A percentile compares a stretch with the other conserved stretches of the same genome.
Conservation (phyloP, 192 early-diverging fungal genomes). For the Bifiguratus adelaidae region DNA sequence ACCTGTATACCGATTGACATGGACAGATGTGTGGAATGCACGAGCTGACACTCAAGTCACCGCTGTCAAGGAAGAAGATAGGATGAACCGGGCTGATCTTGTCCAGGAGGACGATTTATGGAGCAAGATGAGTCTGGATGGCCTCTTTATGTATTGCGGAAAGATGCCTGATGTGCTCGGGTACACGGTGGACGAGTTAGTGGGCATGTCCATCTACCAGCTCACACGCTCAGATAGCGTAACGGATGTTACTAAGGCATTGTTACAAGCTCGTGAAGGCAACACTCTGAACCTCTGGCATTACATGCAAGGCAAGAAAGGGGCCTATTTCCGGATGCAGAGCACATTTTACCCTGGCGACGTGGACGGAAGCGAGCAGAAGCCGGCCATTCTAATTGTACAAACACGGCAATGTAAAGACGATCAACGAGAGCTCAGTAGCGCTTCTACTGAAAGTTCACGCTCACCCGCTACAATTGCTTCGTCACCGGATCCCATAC, state of each 20-base stretch:
- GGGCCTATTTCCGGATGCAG: constrained; percentile 15
- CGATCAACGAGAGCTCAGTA: background rate
- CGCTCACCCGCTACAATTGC: background rate
- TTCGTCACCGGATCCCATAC: background rate
- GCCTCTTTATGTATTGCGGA: constrained; percentile 34
- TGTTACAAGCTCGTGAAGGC: constrained; percentile 10
- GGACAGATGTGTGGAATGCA: constrained; percentile 1
- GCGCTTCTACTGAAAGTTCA: background rate
- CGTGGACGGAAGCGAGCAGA: background rate
- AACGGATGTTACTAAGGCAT: constrained; percentile 17
- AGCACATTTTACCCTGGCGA: constrained; percentile 28
- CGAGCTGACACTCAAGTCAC: constrained; percentile 3
- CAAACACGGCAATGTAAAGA: constrained; percentile 10
- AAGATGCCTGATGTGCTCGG: constrained; percentile 12
- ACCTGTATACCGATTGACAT: constrained; percentile 20
- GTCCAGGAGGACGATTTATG: constrained; percentile 32
- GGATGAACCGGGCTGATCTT: no score
- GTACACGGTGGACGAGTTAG: constrained; percentile 8
- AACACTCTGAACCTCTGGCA: constrained; percentile 14
- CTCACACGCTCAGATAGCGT: constrained; percentile 14
- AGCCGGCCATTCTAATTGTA: constrained; percentile 5
- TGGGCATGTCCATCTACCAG: constrained; percentile 23
- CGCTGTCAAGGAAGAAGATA: background rate
- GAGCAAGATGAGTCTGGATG: constrained; percentile 41
- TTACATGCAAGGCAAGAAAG: constrained; percentile 21